These are phyloP conservation scores for Jacaranda copaia DNA, from an alignment of 257 asterid genomes.

Conservation along the genomic window DNA sequence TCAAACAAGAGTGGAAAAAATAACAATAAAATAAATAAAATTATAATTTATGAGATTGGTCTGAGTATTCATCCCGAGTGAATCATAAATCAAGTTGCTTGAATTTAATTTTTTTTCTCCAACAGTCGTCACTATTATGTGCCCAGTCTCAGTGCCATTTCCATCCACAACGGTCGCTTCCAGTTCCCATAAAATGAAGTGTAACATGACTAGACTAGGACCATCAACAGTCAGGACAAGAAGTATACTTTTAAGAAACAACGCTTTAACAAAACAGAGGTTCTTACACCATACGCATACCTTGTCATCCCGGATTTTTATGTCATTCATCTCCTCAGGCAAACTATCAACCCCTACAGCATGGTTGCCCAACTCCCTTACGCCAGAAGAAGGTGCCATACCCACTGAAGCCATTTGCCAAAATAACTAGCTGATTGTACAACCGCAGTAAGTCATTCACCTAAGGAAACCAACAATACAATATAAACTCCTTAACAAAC, in stretches of 20 bases:
- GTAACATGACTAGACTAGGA: conserved; percentile 20
- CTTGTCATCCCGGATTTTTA: conserved; percentile 82
- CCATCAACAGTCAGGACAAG: conserved; percentile 27
- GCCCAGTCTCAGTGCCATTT: conserved; percentile 98
- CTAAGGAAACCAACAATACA: conserved; percentile 41
- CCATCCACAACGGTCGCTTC: conserved; percentile 84
- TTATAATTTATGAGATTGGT: too few species aligned
- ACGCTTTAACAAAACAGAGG: background rate
- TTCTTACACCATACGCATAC: conserved; percentile 31
- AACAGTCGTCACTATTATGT: conserved; percentile 88
- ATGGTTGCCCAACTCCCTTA: conserved; percentile 61
- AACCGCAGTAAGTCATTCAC: conserved; percentile 64
- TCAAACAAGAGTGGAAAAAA: too few species aligned
- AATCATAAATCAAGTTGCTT: too few species aligned
- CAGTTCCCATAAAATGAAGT: conserved; percentile 62
- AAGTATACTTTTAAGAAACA: conserved; percentile 18
- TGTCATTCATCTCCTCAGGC: conserved; percentile 80
- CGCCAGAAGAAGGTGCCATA: conserved; percentile 65
- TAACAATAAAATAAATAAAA: too few species aligned
- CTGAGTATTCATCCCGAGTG: too few species aligned
- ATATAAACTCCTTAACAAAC: conserved; percentile 18
- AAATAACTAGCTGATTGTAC: conserved; percentile 43
- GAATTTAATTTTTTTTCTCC: conserved; percentile 13
- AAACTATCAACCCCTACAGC: conserved; percentile 68
- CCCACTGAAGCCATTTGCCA: conserved; percentile 77